Percentiles rank a stretch among this genome's conserved stretches.
Evolutionary conservation across 2,329 filamentous ascomycete species (phyloP).

Genomic region (Aspergillus fumigatus): DNA sequence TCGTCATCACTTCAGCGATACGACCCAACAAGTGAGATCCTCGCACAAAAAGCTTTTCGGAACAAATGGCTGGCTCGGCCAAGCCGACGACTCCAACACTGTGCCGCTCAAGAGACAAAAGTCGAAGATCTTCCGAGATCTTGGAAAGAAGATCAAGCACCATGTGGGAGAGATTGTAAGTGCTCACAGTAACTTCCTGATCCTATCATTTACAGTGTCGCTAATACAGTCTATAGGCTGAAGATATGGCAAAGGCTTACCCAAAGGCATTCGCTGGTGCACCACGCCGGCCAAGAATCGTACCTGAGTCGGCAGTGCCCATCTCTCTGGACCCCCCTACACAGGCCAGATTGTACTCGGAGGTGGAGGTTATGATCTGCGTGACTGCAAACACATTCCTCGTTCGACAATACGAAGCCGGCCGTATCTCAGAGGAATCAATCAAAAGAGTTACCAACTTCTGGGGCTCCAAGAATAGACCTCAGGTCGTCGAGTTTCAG

Average conservation of each 20-base stretch:
- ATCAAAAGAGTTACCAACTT: conserved; percentile 34
- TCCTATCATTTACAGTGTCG: neutral
- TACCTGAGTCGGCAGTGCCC: conserved; percentile 23
- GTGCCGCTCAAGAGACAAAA: conserved; percentile 22
- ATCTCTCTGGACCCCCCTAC: conserved; percentile 38
- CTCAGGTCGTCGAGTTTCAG: conserved; percentile 48
- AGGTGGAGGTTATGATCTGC: conserved; percentile 45
- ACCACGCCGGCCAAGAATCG: conserved; percentile 9
- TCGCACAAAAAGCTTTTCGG: conserved; percentile 42
- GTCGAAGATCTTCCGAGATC: conserved; percentile 28
- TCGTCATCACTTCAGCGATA: conserved; percentile 3
- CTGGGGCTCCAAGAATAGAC: conserved; percentile 46
- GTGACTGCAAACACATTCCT: conserved; percentile 44
- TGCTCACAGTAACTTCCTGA: neutral
- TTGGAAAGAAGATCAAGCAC: conserved; percentile 38
- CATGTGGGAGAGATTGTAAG: conserved; percentile 35
- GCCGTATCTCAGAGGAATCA: conserved; percentile 37
- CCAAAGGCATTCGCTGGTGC: conserved; percentile 9
- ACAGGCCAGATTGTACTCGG: conserved; percentile 43
- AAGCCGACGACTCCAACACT: conserved; percentile 29
- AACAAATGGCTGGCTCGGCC: conserved; percentile 37
- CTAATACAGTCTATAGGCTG: conserved; percentile 17
- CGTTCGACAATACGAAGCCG: conserved; percentile 36
- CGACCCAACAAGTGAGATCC: neutral
- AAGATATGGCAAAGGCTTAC: conserved; percentile 21